A percentile compares a stretch with the other conserved stretches of the same genome.
Evolutionary conservation across 306 rosid genomes (phyloP).

Genomic region (Carpinus viminea): DNA sequence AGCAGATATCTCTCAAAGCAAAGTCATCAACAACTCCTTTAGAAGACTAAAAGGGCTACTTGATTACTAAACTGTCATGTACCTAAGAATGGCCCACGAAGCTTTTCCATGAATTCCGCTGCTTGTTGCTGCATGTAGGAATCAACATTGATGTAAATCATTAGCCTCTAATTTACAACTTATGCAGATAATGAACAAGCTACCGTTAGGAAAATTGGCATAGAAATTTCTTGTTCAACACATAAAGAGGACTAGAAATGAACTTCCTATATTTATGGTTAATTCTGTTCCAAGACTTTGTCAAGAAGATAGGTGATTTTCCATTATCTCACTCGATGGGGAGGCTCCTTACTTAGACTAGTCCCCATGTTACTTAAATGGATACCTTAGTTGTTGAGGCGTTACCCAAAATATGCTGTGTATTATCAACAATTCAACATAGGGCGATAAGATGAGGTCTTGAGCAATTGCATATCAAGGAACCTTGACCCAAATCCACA

Average conservation of each 20-base stretch:
- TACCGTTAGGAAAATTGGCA: background rate
- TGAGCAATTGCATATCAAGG: too few relatives aligned
- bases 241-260: background rate
- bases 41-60: constrained; percentile 11
- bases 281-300: too few relatives aligned
- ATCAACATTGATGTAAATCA: constrained; percentile 16
- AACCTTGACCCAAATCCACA: too few relatives aligned
- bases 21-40: constrained; percentile 1
- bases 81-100: constrained; percentile 81
- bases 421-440: too few relatives aligned
- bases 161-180: background rate
- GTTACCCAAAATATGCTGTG: too few relatives aligned
- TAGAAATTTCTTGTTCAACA: background rate
- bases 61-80: constrained; percentile 65
- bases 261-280: too few relatives aligned
- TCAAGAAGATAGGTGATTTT: too few relatives aligned
- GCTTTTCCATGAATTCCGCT: constrained; percentile 90
- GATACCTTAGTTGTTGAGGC: too few relatives aligned
- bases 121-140: constrained; percentile 66
- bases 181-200: background rate
- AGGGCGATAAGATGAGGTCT: too few relatives aligned
- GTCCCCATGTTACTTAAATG: too few relatives aligned
- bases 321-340: too few relatives aligned
- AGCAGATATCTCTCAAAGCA: background rate
- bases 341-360: too few relatives aligned